A percentile compares a stretch with the other conserved stretches of the same genome.
Conservation (phyloP, 2,329 filamentous ascomycete species). For the Colletotrichum costaricense region DNA sequence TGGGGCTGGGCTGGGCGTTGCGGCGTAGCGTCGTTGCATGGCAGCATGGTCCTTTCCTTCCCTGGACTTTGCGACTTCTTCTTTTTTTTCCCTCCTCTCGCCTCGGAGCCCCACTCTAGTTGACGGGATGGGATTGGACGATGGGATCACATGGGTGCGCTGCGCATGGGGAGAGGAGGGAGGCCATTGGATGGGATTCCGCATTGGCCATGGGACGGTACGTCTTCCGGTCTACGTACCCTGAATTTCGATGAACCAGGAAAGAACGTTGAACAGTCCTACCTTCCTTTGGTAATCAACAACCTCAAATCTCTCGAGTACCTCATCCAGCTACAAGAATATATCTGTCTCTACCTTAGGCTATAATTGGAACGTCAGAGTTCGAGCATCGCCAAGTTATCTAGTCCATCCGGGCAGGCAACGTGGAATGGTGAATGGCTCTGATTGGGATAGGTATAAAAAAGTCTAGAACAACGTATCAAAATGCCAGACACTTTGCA, state of each 20-base stretch:
- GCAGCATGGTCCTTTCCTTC: slow-evolving; percentile 1
- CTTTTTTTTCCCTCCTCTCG: neutral
- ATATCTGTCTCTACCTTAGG: too few species aligned
- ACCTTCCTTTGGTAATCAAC: neutral
- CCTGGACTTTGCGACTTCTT: neutral
- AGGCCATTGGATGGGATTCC: slow-evolving; percentile 16
- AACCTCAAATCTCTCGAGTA: neutral
- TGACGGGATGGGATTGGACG: slow-evolving; percentile 19
- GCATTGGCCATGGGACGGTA: slow-evolving; percentile 20
- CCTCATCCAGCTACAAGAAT: too few species aligned
- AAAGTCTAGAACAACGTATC: neutral
- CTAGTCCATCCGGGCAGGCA: too few species aligned
- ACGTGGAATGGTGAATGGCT: slow-evolving; percentile 5
- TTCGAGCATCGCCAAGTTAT: too few species aligned
- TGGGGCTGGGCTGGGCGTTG: neutral
- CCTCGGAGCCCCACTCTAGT: neutral
- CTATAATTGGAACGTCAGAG: neutral
- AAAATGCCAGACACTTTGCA: slow-evolving; percentile 19
- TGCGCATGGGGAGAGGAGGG: slow-evolving; percentile 1
- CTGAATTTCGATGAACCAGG: neutral
- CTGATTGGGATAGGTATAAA: slow-evolving; percentile 7
- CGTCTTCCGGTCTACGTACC: neutral
- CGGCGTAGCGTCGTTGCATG: slow-evolving; percentile 13
- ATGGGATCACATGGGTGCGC: slow-evolving; percentile 5
- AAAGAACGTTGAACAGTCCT: neutral